Conservation (phyloP, 352 stramenopile species). For the Peronospora belbahrii region DNA sequence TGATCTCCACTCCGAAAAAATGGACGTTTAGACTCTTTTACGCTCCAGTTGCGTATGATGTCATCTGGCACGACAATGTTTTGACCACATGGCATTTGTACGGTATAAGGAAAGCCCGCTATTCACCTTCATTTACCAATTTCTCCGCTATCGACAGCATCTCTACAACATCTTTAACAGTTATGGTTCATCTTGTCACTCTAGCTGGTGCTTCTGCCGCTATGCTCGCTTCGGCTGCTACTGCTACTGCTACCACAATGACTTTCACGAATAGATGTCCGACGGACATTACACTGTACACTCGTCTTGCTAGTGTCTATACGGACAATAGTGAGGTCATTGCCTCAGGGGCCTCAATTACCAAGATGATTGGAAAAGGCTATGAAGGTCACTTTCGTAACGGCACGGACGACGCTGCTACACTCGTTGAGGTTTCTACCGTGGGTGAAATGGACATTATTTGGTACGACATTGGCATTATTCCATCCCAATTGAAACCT, state of each 20-base stretch:
- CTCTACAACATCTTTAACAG: not conserved
- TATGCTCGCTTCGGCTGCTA: conserved; percentile 15
- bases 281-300: conserved; percentile 46
- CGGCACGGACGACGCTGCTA: conserved; percentile 46
- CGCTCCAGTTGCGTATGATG: too few species aligned
- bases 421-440: conserved; percentile 58
- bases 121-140: conserved; percentile 31
- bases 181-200: conserved; percentile 28
- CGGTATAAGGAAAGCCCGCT: too few species aligned
- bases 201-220: conserved; percentile 17
- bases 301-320: conserved; percentile 41
- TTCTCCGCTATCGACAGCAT: conserved; percentile 3
- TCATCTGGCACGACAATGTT: too few species aligned
- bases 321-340: conserved; percentile 39
- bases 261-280: conserved; percentile 59
- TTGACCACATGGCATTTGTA: not conserved
- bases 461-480: conserved; percentile 74
- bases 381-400: conserved; percentile 67
- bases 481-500: conserved; percentile 43
- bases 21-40: too few species aligned
- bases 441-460: too few species aligned
- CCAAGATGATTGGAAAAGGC: conserved; percentile 43
- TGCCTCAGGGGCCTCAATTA: conserved; percentile 26
- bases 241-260: too few species aligned
- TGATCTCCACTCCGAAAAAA: too few species aligned